Percentiles rank a stretch among this genome's conserved stretches.
These are phyloP conservation scores for Globisporangium heterothallicum DNA, from an alignment of 352 stramenopile species.

Conservation along the genomic window DNA sequence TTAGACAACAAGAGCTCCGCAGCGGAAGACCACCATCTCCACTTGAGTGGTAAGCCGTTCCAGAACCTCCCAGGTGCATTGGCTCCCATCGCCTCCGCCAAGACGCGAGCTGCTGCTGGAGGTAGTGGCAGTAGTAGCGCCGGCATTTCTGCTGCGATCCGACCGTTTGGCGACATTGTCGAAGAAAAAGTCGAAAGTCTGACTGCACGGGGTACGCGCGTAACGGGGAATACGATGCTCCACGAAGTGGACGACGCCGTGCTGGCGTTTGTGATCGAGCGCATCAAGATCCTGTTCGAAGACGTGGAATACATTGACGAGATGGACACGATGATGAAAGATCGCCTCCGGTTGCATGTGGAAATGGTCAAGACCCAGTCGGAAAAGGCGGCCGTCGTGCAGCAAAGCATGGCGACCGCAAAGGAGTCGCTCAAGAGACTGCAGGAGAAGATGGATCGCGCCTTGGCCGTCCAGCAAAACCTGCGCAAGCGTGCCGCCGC, in stretches of 20 bases:
- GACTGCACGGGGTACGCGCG: constrained; percentile 47
- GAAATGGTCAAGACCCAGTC: constrained; percentile 54
- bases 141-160: constrained; percentile 22
- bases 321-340: constrained; percentile 58
- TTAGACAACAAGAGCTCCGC: constrained; percentile 23
- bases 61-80: constrained; percentile 46
- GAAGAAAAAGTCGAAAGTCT: constrained; percentile 55
- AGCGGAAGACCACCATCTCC: constrained; percentile 9
- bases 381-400: constrained; percentile 36
- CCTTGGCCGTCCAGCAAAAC: constrained; percentile 65
- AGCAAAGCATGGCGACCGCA: constrained; percentile 27
- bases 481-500: constrained; percentile 71
- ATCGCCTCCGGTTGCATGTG: constrained; percentile 47
- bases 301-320: constrained; percentile 75
- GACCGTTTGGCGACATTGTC: constrained; percentile 51
- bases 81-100: constrained; percentile 40
- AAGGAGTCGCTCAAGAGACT: constrained; percentile 34
- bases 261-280: constrained; percentile 67
- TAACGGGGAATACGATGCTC: constrained; percentile 58
- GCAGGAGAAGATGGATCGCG: constrained; percentile 48
- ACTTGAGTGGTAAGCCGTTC: constrained; percentile 15
- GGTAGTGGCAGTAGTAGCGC: constrained; percentile 3
- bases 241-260: constrained; percentile 62
- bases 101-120: constrained; percentile 18
- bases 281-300: constrained; percentile 57